A percentile compares a stretch with the other conserved stretches of the same genome.
Evolutionary conservation across 192 early-diverging fungal species (phyloP).

Genomic region (Rhizoclosmatium globosum): DNA sequence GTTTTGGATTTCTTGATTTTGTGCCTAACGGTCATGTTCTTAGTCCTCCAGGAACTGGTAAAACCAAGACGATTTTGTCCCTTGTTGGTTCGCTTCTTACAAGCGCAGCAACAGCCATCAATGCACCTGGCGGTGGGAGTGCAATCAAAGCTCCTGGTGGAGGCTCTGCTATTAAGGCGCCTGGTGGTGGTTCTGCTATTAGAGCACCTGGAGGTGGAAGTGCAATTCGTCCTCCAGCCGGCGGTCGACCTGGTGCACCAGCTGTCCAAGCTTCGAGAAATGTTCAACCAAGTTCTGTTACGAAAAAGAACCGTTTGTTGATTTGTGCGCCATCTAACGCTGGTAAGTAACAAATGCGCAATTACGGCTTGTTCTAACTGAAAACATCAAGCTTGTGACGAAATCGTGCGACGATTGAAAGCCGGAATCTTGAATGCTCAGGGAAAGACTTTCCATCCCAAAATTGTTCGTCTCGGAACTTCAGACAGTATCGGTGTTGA

Average conservation of each 20-base stretch:
- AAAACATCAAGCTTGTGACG: slow-evolving; percentile 73
- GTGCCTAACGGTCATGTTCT: slow-evolving; percentile 58
- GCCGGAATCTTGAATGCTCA: slow-evolving; percentile 69
- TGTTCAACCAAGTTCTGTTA: slow-evolving; percentile 8
- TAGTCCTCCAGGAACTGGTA: slow-evolving; percentile 71
- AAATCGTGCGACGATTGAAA: slow-evolving; percentile 89
- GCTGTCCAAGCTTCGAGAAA: neutral
- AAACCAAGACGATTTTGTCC: slow-evolving; percentile 91
- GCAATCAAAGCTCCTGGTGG: slow-evolving; percentile 31
- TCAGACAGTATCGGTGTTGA: slow-evolving; percentile 74
- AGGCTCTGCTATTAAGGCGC: slow-evolving; percentile 10
- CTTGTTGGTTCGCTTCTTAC: slow-evolving; percentile 77
- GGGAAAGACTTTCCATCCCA: slow-evolving; percentile 68
- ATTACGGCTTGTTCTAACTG: too few relatives aligned
- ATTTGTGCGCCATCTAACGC: slow-evolving; percentile 97
- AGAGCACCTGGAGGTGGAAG: slow-evolving; percentile 11
- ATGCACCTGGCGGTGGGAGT: slow-evolving; percentile 22
- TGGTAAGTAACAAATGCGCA: slow-evolving; percentile 35
- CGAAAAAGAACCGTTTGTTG: slow-evolving; percentile 70
- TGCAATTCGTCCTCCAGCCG: slow-evolving; percentile 10
- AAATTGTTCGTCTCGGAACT: slow-evolving; percentile 86
- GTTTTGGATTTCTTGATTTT: slow-evolving; percentile 52
- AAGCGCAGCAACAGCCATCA: slow-evolving; percentile 33
- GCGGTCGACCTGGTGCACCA: neutral
- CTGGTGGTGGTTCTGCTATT: slow-evolving; percentile 3